phyloP scores from a whole-genome alignment of 768 basidiomycete genomes.

The Amanita rubescens region DNA sequence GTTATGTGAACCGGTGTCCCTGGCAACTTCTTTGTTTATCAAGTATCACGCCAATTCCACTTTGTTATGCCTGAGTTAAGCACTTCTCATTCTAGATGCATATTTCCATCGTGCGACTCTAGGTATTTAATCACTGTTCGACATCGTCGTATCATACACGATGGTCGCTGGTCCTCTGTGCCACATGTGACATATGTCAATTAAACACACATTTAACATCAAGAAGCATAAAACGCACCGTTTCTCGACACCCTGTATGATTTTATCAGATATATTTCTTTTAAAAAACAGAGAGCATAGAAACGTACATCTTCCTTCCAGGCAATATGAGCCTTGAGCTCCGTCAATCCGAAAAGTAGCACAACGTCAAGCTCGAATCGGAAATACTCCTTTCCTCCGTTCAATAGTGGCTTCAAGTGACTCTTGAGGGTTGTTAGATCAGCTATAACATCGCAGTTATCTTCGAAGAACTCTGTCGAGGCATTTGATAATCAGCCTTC shows the following conservation, averaged over 20 bases:
- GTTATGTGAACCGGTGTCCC: too few species aligned
- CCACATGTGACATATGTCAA: not conserved
- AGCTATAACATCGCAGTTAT: slow-evolving; percentile 17
- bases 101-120: not conserved
- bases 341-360: slow-evolving; percentile 36
- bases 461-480: slow-evolving; percentile 25
- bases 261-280: too few species aligned
- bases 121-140: not conserved
- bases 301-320: slow-evolving; percentile 33
- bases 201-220: not conserved
- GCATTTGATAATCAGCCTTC: not conserved
- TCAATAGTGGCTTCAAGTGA: not conserved
- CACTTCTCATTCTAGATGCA: too few species aligned
- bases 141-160: not conserved
- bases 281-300: not conserved
- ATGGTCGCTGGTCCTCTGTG: not conserved
- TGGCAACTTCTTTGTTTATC: too few species aligned
- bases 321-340: slow-evolving; percentile 36
- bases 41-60: too few species aligned
- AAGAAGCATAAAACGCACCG: slow-evolving; percentile 6
- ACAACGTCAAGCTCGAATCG: slow-evolving; percentile 28
- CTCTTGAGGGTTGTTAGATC: slow-evolving; percentile 12
- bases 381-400: slow-evolving; percentile 14
- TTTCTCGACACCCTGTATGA: slow-evolving; percentile 17
- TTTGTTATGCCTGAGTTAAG: too few species aligned